Conservation (phyloP, 2,329 filamentous ascomycete species). For the Diplodia corticola region DNA sequence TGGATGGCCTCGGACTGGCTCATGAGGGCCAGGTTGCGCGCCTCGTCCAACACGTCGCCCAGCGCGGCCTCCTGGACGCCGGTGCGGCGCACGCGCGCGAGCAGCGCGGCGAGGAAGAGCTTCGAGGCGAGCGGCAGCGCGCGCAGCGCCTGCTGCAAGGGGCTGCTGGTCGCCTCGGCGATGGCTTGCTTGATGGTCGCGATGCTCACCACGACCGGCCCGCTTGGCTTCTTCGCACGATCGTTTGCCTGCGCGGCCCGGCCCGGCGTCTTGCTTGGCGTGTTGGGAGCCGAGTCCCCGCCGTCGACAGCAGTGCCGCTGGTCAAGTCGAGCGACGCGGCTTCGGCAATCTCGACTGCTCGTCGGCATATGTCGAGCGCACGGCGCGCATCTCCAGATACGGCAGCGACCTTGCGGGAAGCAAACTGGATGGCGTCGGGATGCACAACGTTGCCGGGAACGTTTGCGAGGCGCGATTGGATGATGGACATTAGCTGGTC, state of each 20-base stretch:
- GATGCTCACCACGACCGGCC: slow-evolving; percentile 69
- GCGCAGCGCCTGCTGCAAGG: slow-evolving; percentile 84
- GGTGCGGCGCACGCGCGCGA: slow-evolving; percentile 76
- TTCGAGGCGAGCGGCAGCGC: slow-evolving; percentile 80
- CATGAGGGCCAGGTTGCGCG: slow-evolving; percentile 66
- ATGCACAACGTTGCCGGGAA: slow-evolving; percentile 87
- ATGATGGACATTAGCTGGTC: slow-evolving; percentile 98
- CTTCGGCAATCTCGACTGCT: slow-evolving; percentile 91
- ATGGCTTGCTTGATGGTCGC: slow-evolving; percentile 92
- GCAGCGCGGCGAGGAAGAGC: slow-evolving; percentile 78
- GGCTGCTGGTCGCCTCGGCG: slow-evolving; percentile 89
- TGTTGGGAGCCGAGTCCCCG: slow-evolving; percentile 50
- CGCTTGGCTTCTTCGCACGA: background rate
- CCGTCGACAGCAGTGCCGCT: slow-evolving; percentile 36
- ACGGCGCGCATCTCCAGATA: slow-evolving; percentile 88
- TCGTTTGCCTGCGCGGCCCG: background rate
- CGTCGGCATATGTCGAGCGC: slow-evolving; percentile 93
- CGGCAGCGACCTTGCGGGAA: slow-evolving; percentile 92
- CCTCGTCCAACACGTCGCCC: slow-evolving; percentile 87
- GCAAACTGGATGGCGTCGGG: slow-evolving; percentile 94
- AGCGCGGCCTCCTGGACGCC: slow-evolving; percentile 85
- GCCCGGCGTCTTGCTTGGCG: slow-evolving; percentile 59
- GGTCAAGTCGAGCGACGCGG: slow-evolving; percentile 52
- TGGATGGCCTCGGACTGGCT: slow-evolving; percentile 62
- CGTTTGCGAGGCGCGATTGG: slow-evolving; percentile 84